Evolutionary conservation across 2,329 filamentous ascomycete genomes (phyloP).

Genomic region (Monilinia polystroma): DNA sequence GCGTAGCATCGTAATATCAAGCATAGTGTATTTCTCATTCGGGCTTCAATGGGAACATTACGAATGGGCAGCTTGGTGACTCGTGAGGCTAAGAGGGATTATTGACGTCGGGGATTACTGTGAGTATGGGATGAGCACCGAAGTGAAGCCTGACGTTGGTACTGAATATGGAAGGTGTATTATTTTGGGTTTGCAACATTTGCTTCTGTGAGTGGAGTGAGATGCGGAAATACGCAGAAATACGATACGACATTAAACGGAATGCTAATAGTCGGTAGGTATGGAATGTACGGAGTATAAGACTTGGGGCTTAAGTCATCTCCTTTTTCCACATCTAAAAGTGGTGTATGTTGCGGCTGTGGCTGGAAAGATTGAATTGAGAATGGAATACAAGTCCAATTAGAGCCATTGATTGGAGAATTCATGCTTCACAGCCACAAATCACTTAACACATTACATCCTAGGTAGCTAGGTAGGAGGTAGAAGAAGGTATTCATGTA

Average conservation of each 20-base stretch:
- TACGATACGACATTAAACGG: constrained; percentile 11
- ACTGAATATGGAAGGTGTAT: constrained; percentile 14
- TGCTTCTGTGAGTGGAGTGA: constrained; percentile 2
- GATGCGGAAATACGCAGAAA: neutral
- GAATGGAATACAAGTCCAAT: neutral
- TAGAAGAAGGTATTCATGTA: no score
- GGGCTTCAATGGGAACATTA: neutral
- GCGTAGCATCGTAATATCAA: constrained; percentile 9
- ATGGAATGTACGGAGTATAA: neutral
- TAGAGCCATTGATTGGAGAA: neutral
- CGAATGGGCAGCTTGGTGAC: neutral
- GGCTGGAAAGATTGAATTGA: neutral
- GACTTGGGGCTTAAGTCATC: neutral
- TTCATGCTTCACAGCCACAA: constrained; percentile 1
- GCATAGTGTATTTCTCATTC: neutral
- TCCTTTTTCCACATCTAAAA: neutral
- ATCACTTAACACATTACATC: neutral
- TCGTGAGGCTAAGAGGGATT: constrained; percentile 15
- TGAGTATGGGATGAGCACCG: neutral
- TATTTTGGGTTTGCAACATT: constrained; percentile 7
- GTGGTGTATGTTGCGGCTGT: constrained; percentile 7
- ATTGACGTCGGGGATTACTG: neutral
- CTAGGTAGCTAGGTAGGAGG: no score
- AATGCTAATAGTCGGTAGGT: neutral
- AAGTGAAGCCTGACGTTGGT: neutral